Evolutionary conservation across 768 basidiomycete genomes (phyloP).

Genomic region (Podaxis pistillaris): DNA sequence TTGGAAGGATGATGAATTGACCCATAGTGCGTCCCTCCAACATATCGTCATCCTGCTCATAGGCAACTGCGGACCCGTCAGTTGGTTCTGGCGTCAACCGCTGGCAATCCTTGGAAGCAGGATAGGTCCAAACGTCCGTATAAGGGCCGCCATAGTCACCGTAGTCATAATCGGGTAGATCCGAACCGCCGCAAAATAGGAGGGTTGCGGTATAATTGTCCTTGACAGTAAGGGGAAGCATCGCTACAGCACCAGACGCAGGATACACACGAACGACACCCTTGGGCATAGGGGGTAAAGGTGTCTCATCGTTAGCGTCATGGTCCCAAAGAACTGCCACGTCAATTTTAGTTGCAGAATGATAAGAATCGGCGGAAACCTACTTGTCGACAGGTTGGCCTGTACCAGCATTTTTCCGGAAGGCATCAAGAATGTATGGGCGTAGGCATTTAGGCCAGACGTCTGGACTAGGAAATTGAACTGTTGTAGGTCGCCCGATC

Average conservation of each 20-base stretch:
- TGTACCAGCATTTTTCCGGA: constrained; percentile 61
- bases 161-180: constrained; percentile 46
- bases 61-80: constrained; percentile 32
- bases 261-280: constrained; percentile 71
- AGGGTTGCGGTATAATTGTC: constrained; percentile 84
- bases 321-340: constrained; percentile 37
- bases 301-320: constrained; percentile 50
- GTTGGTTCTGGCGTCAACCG: not conserved
- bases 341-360: not conserved
- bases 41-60: constrained; percentile 61
- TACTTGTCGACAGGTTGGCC: constrained; percentile 53
- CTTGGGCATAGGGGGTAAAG: constrained; percentile 54
- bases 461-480: constrained; percentile 66
- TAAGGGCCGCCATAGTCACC: constrained; percentile 5
- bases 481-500: constrained; percentile 46
- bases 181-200: constrained; percentile 81
- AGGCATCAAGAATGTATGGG: constrained; percentile 70
- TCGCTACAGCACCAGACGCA: constrained; percentile 70
- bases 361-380: not conserved
- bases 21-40: constrained; percentile 72
- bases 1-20: constrained; percentile 66
- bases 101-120: not conserved
- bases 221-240: constrained; percentile 76
- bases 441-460: constrained; percentile 73
- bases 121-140: not conserved